These are phyloP conservation scores for Glonium stellatum DNA, from an alignment of 495 filamentous ascomycete species.

Conservation along the genomic window DNA sequence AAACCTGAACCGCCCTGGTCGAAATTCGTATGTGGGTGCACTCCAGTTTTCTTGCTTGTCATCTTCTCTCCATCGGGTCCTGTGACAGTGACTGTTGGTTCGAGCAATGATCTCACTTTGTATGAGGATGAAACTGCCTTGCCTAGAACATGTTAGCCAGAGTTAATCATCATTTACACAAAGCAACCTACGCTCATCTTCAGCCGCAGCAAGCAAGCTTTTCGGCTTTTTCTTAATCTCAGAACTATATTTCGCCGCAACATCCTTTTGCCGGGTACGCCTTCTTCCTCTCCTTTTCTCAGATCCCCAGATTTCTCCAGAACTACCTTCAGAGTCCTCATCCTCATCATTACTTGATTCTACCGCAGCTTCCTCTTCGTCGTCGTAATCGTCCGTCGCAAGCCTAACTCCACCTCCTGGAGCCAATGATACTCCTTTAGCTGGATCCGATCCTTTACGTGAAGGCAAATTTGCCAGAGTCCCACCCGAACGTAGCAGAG, in stretches of 20 bases:
- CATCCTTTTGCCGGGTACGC: conserved; percentile 20
- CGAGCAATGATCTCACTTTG: conserved; percentile 53
- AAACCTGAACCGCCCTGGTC: conserved; percentile 60
- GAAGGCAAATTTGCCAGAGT: conserved; percentile 47
- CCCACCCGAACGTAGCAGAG: conserved; percentile 49
- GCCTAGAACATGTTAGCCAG: conserved; percentile 33
- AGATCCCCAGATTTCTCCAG: conserved; percentile 10
- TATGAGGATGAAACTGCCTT: conserved; percentile 36
- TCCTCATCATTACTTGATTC: conserved; percentile 32
- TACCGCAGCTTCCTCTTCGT: conserved; percentile 50
- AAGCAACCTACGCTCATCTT: conserved; percentile 66
- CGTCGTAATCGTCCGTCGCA: conserved; percentile 62
- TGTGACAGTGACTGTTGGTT: conserved; percentile 58
- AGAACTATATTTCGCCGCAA: conserved; percentile 24
- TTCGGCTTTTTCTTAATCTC: conserved; percentile 33
- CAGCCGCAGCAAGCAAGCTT: conserved; percentile 60
- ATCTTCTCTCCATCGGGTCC: conserved; percentile 52
- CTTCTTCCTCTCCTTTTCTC: conserved; percentile 39
- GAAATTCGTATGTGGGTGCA: conserved; percentile 78
- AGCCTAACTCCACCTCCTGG: conserved; percentile 54
- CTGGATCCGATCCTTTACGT: conserved; percentile 33
- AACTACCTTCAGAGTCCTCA: conserved; percentile 34
- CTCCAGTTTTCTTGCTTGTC: conserved; percentile 52
- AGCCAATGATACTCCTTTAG: conserved; percentile 34
- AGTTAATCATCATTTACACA: background rate